Conservation (phyloP, 768 basidiomycete genomes). For the Boletus subparvulus region DNA sequence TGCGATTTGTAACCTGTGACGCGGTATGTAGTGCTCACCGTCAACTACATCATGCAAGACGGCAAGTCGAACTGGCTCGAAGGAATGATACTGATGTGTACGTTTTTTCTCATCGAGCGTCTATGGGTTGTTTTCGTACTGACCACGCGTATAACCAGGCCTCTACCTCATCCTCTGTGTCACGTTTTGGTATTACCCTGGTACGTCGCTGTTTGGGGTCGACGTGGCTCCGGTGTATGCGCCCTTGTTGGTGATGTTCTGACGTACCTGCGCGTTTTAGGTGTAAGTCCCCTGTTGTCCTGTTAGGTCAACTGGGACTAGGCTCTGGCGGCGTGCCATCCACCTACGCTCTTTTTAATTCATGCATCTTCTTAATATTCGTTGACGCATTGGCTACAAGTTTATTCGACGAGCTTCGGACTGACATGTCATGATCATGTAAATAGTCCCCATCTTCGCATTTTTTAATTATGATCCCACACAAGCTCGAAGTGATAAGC, state of each 20-base stretch:
- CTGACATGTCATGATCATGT: constrained; percentile 19
- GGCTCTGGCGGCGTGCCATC: too few species aligned
- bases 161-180: constrained; percentile 58
- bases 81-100: constrained; percentile 74
- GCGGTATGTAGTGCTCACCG: constrained; percentile 62
- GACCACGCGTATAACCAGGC: constrained; percentile 30
- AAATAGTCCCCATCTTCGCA: not conserved
- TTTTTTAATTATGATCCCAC: not conserved
- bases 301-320: constrained; percentile 10
- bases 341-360: not conserved
- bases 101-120: constrained; percentile 11
- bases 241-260: not conserved
- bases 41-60: constrained; percentile 83
- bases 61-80: constrained; percentile 95
- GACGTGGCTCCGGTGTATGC: not conserved
- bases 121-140: not conserved
- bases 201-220: constrained; percentile 23
- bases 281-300: rapidly evolving
- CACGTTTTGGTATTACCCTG: constrained; percentile 54
- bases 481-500: not conserved
- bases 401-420: not conserved
- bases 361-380: not conserved
- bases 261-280: constrained; percentile 6
- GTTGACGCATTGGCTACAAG: not conserved
- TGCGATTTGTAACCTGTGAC: not conserved